Evolutionary conservation across 768 basidiomycete species (phyloP).

Genomic region (Suillus variegatus): DNA sequence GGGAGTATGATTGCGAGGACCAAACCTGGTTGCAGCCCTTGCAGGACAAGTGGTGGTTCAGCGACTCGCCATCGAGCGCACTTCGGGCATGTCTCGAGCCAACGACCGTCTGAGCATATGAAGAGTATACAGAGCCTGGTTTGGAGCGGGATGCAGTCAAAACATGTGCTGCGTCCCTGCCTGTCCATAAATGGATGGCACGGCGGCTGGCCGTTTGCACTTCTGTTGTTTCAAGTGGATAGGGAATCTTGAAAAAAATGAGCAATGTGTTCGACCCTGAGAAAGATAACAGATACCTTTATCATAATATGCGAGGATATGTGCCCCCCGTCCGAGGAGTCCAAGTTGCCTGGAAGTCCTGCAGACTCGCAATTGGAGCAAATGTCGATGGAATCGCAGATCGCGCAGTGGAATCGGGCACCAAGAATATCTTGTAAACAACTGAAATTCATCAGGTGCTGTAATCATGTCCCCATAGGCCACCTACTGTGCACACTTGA

Average conservation of each 20-base stretch:
- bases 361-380: conserved; percentile 87
- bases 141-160: conserved; percentile 49
- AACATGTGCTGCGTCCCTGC: conserved; percentile 69
- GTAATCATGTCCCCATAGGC: not conserved
- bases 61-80: conserved; percentile 30
- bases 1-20: conserved; percentile 1
- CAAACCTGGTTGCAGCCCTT: conserved; percentile 61
- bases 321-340: conserved; percentile 76
- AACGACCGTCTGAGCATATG: conserved; percentile 70
- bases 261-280: conserved; percentile 8
- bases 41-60: conserved; percentile 63
- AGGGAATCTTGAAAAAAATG: conserved; percentile 65
- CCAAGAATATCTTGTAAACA: conserved; percentile 90
- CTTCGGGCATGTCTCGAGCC: conserved; percentile 44
- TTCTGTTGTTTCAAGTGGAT: conserved; percentile 72
- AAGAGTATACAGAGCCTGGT: conserved; percentile 59
- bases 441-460: conserved; percentile 39
- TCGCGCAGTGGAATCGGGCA: conserved; percentile 89
- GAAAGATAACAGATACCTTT: conserved; percentile 59
- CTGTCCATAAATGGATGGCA: conserved; percentile 76
- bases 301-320: conserved; percentile 90
- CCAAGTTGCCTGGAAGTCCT: conserved; percentile 80
- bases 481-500: conserved; percentile 85
- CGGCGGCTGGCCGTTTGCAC: conserved; percentile 75
- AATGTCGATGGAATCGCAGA: conserved; percentile 83